phyloP scores from a whole-genome alignment of 2,329 filamentous ascomycete genomes.

The Aspergillus chevalieri region DNA sequence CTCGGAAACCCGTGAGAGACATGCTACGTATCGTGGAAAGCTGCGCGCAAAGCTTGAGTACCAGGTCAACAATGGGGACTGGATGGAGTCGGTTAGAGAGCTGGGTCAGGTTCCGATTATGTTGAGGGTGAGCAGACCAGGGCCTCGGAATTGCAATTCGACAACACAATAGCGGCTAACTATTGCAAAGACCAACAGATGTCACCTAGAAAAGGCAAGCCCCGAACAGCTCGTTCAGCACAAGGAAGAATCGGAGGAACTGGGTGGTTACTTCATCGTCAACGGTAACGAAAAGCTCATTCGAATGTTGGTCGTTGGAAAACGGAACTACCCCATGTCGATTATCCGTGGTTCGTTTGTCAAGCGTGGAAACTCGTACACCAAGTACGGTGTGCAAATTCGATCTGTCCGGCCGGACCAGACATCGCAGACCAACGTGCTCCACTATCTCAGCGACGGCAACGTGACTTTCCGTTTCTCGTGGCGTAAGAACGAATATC shows the following conservation, averaged over 20 bases:
- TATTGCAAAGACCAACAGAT: constrained; percentile 65
- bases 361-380: constrained; percentile 81
- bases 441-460: constrained; percentile 92
- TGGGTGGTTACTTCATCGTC: constrained; percentile 94
- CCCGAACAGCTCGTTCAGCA: constrained; percentile 74
- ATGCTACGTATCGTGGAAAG: constrained; percentile 83
- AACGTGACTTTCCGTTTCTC: constrained; percentile 97
- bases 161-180: neutral
- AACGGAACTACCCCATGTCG: constrained; percentile 91
- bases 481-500: constrained; percentile 93
- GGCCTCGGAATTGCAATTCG: neutral
- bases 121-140: constrained; percentile 61
- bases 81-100: constrained; percentile 74
- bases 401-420: constrained; percentile 94
- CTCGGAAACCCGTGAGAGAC: constrained; percentile 88
- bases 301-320: constrained; percentile 81
- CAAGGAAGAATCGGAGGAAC: constrained; percentile 93
- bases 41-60: constrained; percentile 79
- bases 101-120: constrained; percentile 88
- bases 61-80: constrained; percentile 77
- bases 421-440: constrained; percentile 92
- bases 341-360: constrained; percentile 86
- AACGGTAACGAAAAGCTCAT: constrained; percentile 98
- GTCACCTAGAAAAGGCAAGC: constrained; percentile 79
- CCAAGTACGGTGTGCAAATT: constrained; percentile 82